phyloP scores from a whole-genome alignment of 2,329 filamentous ascomycete species.

The Didymella glomerata region DNA sequence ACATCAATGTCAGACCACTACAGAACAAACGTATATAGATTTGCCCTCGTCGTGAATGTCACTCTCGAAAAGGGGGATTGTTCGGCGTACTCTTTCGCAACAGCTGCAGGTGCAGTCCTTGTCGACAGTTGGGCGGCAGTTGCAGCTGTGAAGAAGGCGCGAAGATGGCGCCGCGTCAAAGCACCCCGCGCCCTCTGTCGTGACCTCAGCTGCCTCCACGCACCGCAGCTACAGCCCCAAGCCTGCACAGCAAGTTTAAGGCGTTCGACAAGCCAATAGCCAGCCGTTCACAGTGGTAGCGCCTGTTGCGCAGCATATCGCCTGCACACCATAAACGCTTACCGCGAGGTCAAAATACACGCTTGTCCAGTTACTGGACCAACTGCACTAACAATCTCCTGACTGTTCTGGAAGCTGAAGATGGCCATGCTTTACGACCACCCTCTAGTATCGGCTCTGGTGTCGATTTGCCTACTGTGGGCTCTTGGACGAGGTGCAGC shows the following conservation, averaged over 20 bases:
- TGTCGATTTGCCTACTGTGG: neutral
- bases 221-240: too few species aligned
- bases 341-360: neutral
- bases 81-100: neutral
- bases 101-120: too few species aligned
- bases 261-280: neutral
- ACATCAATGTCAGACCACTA: conserved; percentile 13
- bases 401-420: too few species aligned
- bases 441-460: conserved; percentile 1
- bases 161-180: too few species aligned
- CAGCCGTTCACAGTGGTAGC: neutral
- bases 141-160: too few species aligned
- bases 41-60: conserved; percentile 14
- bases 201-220: neutral
- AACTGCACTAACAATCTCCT: too few species aligned
- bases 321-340: neutral
- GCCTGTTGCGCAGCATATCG: neutral
- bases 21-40: conserved; percentile 5
- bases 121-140: too few species aligned
- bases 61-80: conserved; percentile 10
- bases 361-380: neutral
- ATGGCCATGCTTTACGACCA: neutral
- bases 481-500: neutral
- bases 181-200: neutral
- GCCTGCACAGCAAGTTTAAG: too few species aligned